phyloP scores from a whole-genome alignment of 2,329 filamentous ascomycete species.

The Shiraia sp. region DNA sequence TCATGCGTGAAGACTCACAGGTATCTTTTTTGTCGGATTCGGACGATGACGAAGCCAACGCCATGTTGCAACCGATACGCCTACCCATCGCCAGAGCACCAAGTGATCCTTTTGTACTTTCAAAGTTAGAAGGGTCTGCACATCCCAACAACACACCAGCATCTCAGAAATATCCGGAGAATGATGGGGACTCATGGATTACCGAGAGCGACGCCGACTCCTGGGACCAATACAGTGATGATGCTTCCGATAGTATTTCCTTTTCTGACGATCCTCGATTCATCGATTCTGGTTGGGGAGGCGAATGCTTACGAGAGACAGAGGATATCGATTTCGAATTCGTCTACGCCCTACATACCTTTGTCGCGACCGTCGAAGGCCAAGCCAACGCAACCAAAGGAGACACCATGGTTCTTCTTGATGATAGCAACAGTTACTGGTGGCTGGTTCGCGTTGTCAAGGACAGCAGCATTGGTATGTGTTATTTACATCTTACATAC shows the following conservation, averaged over 20 bases:
- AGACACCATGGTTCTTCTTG: constrained; percentile 96
- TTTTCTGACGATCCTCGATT: constrained; percentile 63
- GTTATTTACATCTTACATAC: no score
- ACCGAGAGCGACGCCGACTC: constrained; percentile 46
- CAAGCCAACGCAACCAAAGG: constrained; percentile 98
- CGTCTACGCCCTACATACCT: constrained; percentile 96
- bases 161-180: constrained; percentile 6
- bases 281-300: constrained; percentile 73
- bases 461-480: constrained; percentile 85
- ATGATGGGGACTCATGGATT: constrained; percentile 36
- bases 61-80: constrained; percentile 48
- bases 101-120: constrained; percentile 20
- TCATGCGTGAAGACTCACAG: constrained; percentile 34
- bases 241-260: constrained; percentile 66
- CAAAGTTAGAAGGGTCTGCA: constrained; percentile 1
- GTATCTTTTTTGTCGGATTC: constrained; percentile 36
- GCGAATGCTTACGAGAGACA: constrained; percentile 85
- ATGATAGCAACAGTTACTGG: constrained; percentile 99
- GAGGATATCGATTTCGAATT: constrained; percentile 99
- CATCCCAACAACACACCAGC: constrained; percentile 15
- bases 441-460: constrained; percentile 98
- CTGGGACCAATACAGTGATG: constrained; percentile 47
- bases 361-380: constrained; percentile 95
- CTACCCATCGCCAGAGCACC: constrained; percentile 38
- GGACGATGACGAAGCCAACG: constrained; percentile 42